A percentile compares a stretch with the other conserved stretches of the same genome.
These are phyloP conservation scores for Dictyophora rubrovolvata DNA, from an alignment of 768 basidiomycete genomes.

Conservation along the genomic window DNA sequence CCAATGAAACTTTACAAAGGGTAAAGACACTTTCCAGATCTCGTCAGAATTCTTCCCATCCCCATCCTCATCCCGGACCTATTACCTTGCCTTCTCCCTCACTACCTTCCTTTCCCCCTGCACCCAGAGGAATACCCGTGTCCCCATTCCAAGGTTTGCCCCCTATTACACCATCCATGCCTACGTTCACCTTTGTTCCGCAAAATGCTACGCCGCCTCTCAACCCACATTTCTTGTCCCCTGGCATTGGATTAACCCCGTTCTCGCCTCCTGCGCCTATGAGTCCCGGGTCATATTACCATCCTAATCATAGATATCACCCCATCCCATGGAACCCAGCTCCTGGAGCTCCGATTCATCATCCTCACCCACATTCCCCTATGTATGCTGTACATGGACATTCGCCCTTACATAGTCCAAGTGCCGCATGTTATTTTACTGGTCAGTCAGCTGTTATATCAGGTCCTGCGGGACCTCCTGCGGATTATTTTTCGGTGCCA, in stretches of 20 bases:
- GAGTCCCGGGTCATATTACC: slow-evolving; percentile 61
- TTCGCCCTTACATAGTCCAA: slow-evolving; percentile 32
- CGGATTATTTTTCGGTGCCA: slow-evolving; percentile 14
- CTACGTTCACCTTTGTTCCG: slow-evolving; percentile 77
- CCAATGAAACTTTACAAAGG: slow-evolving; percentile 8
- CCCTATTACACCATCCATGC: slow-evolving; percentile 96
- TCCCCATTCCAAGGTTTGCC: slow-evolving; percentile 67
- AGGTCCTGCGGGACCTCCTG: slow-evolving; percentile 15
- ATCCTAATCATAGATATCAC: slow-evolving; percentile 14
- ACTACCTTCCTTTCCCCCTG: slow-evolving; percentile 3
- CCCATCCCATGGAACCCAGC: slow-evolving; percentile 11
- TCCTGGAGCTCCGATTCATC: slow-evolving; percentile 1
- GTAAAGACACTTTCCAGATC: slow-evolving; percentile 16
- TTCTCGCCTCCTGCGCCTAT: slow-evolving; percentile 68
- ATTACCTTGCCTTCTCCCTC: slow-evolving; percentile 59
- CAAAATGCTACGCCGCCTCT: slow-evolving; percentile 35
- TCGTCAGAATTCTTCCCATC: slow-evolving; percentile 11
- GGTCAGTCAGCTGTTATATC: slow-evolving; percentile 5
- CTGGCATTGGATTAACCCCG: slow-evolving; percentile 26
- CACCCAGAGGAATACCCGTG: slow-evolving; percentile 19
- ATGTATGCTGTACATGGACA: background rate
- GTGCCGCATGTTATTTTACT: slow-evolving; percentile 23
- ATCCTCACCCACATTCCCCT: background rate
- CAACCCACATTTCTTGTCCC: slow-evolving; percentile 27
- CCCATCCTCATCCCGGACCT: slow-evolving; percentile 56